Evolutionary conservation across 2,329 filamentous ascomycete genomes (phyloP), one percentile per base, ranked within the genome.

Genomic region (Calonectria multiphialidica): DNA sequence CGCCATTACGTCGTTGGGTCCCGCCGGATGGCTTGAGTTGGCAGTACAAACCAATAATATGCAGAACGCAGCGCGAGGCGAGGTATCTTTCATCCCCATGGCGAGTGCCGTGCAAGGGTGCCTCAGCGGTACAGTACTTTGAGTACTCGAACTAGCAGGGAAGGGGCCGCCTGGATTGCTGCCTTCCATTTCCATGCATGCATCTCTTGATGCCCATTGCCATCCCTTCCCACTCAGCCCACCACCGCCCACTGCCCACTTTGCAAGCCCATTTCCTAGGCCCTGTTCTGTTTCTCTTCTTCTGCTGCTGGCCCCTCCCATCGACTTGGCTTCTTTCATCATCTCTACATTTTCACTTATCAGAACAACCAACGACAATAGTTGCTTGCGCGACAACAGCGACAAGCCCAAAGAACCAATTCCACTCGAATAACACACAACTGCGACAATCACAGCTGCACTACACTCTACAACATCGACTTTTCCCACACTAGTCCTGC

Each of bases 1-100:
- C 76, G 65, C 65, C 63, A 78, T 78, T 78, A 78, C 77, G 77
- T 78, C 77, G 77, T 79, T 78, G 66, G 61, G 70, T 55, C 72
- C 45, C 47, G 53, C 42, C 45, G n/a, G 40, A 44, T 57, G 40
- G 40, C 67, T 49, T 59, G 35, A 21, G 45, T 33, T n/a, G 62
- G 62, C 21, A 59, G 67, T 70, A 70, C 67, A 44, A 62, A 59
- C 49, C 45, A 47, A 59, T 49, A 65, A 35, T 37, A 50, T 40
- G 61, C 49, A 50, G 42, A 21, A 49, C 66, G 23, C n/a, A 28
- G 30, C 49, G 55, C 33, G 42, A 55, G 47, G 30, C 16, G 49
- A 44, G 57, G 57, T 62, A 62, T 23, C 57, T 62, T 45, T 62
- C 28, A 16, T 45, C 65, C 8, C 25, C 42, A 21, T 35, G 28